A percentile compares a stretch with the other conserved stretches of the same genome.
phyloP scores from a whole-genome alignment of 2,329 filamentous ascomycete genomes.

The Alternaria sp. region DNA sequence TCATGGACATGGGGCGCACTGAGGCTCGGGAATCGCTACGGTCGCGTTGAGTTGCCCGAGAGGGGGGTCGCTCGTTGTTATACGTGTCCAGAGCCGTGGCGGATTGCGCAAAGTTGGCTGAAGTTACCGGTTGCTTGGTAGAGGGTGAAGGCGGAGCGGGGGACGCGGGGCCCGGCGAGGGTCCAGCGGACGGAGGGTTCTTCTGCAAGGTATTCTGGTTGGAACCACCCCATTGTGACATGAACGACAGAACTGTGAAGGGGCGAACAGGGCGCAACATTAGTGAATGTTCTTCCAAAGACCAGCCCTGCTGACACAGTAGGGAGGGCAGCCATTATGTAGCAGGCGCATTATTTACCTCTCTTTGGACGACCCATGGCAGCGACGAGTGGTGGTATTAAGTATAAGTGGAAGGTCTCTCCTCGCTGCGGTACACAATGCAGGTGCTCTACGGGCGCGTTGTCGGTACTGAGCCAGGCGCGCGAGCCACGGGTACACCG shows the following conservation, averaged over 20 bases:
- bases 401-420: constrained; percentile 16
- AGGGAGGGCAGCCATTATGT: constrained; percentile 16
- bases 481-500: constrained; percentile 45
- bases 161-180: constrained; percentile 47
- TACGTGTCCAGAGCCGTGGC: constrained; percentile 43
- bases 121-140: constrained; percentile 31
- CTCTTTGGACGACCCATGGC: constrained; percentile 49
- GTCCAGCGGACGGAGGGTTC: constrained; percentile 29
- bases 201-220: constrained; percentile 41
- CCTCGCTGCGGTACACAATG: constrained; percentile 17
- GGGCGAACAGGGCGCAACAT: constrained; percentile 38
- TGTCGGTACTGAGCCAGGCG: constrained; percentile 33
- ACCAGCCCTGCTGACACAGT: constrained; percentile 12
- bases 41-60: constrained; percentile 50
- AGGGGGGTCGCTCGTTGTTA: constrained; percentile 35
- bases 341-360: constrained; percentile 40
- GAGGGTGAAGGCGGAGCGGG: constrained; percentile 44
- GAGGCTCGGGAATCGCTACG: constrained; percentile 60
- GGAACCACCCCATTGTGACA: constrained; percentile 75
- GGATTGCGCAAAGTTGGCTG: constrained; percentile 36
- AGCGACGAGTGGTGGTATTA: constrained; percentile 26
- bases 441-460: constrained; percentile 27
- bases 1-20: constrained; percentile 83
- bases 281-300: constrained; percentile 29
- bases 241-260: constrained; percentile 81